Evolutionary conservation across 2,329 filamentous ascomycete species (phyloP), one percentile per base, ranked within the genome.

Genomic region (Tolypocladium inflatum): DNA sequence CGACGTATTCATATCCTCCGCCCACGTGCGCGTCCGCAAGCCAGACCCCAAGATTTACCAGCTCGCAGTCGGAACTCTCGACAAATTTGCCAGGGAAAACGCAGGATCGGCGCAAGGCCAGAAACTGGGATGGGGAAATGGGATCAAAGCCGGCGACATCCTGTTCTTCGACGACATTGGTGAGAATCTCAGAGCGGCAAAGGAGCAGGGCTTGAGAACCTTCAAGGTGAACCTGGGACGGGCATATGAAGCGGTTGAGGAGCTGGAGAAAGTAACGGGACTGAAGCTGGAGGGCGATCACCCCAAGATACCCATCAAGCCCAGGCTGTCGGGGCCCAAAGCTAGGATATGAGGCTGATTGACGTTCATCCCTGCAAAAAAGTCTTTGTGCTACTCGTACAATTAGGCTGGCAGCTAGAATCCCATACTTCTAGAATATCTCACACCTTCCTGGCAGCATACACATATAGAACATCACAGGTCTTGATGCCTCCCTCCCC

Each of bases 101-200:
- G 75, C 75, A 2, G 57, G 63, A 3, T 73, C 74, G 19, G 57
- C 66, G 2, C 70, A 75, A 61, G 77, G 75, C 0, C 64, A 63
- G 61, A 64, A 62, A 10, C 63, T 73, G 41, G 79, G 78, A 4
- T 81, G 80, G 76, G 71, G 70, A 19, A 72, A 56, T 5, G 76
- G 80, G 0, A 76, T 95, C 10, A 71, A 75, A 58, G 75, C 87
- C 0, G 75, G 76, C 0, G 90, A 97, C 57, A 78, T 97, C 51
- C 74, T 96, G 5, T 99, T 99, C 70, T 74, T 97, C 55, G 94
- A 97, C 70, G 92, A 97, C 66, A 96, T 99, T 70, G 94, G 94
- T 2, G 86, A 92, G 73, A 99, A 99, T 70, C 72, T 97, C 59
- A 94, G 92, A 77, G 87, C 81, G 51, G 94, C 86, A 1, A 89